Percentiles rank a stretch among this genome's conserved stretches.
Conservation (phyloP, 202 grass and related monocot species). For the Alloteropsis angusta region DNA sequence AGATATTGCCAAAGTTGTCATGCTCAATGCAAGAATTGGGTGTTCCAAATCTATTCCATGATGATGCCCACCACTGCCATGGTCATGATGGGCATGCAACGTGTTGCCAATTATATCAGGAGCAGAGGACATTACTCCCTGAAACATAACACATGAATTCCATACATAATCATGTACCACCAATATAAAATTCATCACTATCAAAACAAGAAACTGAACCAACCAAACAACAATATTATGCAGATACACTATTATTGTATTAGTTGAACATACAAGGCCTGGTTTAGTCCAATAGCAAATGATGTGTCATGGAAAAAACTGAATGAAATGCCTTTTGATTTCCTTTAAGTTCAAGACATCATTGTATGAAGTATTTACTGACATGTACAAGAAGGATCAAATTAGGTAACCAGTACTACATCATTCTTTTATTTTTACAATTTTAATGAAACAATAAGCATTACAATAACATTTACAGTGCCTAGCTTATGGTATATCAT, state of each 20-base stretch:
- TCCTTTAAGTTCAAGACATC: neutral
- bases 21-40: slow-evolving; percentile 70
- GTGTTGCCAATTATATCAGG: slow-evolving; percentile 49
- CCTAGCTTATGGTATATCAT: neutral
- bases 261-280: neutral
- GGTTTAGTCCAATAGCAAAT: neutral
- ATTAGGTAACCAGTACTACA: neutral
- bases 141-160: slow-evolving; percentile 31
- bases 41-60: slow-evolving; percentile 93
- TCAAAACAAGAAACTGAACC: neutral
- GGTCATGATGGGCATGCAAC: slow-evolving; percentile 33
- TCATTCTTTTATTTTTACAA: neutral
- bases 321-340: neutral
- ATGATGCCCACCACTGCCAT: slow-evolving; percentile 49
- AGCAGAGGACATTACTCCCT: slow-evolving; percentile 60
- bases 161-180: slow-evolving; percentile 15
- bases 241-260: slow-evolving; percentile 4
- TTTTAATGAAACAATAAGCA: neutral
- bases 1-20: slow-evolving; percentile 74
- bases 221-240: neutral
- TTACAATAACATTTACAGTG: neutral
- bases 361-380: neutral
- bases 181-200: neutral
- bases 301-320: neutral
- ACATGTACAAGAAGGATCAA: neutral